Evolutionary conservation across 176 grass and related monocot genomes (phyloP).

Genomic region (Thinopyrum elongatum): DNA sequence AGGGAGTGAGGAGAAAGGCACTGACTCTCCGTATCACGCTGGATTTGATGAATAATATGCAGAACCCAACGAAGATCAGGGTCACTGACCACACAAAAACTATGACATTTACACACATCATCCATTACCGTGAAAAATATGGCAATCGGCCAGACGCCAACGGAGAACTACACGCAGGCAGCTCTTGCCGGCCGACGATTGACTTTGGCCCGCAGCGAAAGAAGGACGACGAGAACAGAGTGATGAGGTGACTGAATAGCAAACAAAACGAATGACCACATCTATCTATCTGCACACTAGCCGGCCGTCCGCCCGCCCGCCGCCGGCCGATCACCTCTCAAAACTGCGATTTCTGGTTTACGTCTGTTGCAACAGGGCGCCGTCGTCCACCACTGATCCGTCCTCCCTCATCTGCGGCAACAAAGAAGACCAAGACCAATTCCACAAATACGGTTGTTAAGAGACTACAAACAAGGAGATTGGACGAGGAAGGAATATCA

Average conservation of each 20-base stretch:
- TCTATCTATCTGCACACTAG: slow-evolving; percentile 44
- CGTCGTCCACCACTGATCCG: not conserved
- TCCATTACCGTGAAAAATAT: slow-evolving; percentile 29
- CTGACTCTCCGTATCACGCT: no score
- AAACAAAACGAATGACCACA: slow-evolving; percentile 33
- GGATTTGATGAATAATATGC: no score
- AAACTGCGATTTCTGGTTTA: slow-evolving; percentile 30
- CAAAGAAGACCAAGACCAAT: not conserved
- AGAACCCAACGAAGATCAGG: not conserved
- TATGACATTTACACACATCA: slow-evolving; percentile 17
- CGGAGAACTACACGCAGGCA: not conserved
- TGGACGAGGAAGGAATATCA: no score
- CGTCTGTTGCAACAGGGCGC: not conserved
- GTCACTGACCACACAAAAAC: not conserved
- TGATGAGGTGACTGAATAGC: not conserved
- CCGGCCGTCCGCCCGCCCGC: not conserved
- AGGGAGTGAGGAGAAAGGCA: not conserved
- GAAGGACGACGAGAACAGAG: not conserved
- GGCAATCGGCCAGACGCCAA: not conserved
- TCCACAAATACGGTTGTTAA: not conserved
- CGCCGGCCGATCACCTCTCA: slow-evolving; percentile 26
- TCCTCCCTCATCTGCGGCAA: not conserved
- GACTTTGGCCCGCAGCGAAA: not conserved
- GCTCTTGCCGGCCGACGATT: not conserved
- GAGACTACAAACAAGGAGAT: no score